Evolutionary conservation across 2,329 filamentous ascomycete genomes (phyloP).

Genomic region (Fusarium bactridioides): DNA sequence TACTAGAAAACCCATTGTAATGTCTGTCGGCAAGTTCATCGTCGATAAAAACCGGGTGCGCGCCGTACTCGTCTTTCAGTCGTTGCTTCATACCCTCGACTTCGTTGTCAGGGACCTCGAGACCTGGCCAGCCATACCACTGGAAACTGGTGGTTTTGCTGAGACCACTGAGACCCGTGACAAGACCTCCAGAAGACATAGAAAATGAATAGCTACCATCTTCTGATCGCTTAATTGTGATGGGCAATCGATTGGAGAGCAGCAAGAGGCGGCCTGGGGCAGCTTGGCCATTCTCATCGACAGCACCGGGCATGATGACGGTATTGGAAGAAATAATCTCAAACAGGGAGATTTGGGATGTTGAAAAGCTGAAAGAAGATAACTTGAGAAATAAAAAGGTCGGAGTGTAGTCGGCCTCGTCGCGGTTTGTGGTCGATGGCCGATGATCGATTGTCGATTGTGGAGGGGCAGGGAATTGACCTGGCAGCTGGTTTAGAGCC

Average conservation of each 20-base stretch:
- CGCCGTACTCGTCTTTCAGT: conserved; percentile 86
- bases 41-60: conserved; percentile 90
- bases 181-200: conserved; percentile 96
- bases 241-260: conserved; percentile 92
- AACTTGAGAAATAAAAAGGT: not conserved
- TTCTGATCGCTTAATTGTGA: conserved; percentile 93
- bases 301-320: conserved; percentile 48
- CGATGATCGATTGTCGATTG: conserved; percentile 29
- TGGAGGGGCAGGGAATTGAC: conserved; percentile 41
- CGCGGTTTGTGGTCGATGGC: conserved; percentile 27
- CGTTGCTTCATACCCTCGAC: conserved; percentile 76
- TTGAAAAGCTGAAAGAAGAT: not conserved
- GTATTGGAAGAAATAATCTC: not conserved
- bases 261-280: conserved; percentile 71
- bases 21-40: conserved; percentile 93
- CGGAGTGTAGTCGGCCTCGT: conserved; percentile 20
- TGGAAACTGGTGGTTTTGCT: conserved; percentile 94
- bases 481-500: conserved; percentile 32
- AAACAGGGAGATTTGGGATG: not conserved
- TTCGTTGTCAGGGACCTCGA: conserved; percentile 89
- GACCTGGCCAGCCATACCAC: conserved; percentile 98
- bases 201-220: conserved; percentile 93
- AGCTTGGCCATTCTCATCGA: conserved; percentile 45
- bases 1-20: conserved; percentile 98
- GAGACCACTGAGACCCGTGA: conserved; percentile 90